Evolutionary conservation across 495 filamentous ascomycete species (phyloP).

Genomic region (Daldinia concentrica): DNA sequence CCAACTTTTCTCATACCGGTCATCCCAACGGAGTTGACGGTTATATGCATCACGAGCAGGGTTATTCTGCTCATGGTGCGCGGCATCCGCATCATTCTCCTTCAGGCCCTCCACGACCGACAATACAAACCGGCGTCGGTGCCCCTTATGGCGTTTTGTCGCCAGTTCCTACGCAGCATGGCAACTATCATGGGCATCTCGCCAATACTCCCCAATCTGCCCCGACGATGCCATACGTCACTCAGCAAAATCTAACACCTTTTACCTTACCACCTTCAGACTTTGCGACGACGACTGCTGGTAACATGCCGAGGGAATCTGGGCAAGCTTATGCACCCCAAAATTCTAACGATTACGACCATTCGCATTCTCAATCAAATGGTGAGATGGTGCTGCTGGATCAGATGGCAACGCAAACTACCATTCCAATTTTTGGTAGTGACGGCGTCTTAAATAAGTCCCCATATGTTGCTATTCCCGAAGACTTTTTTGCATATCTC

Average conservation of each 20-base stretch:
- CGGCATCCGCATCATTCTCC: slow-evolving; percentile 55
- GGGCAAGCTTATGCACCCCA: slow-evolving; percentile 51
- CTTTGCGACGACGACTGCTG: slow-evolving; percentile 52
- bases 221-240: slow-evolving; percentile 54
- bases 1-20: slow-evolving; percentile 51
- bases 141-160: slow-evolving; percentile 59
- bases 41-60: slow-evolving; percentile 57
- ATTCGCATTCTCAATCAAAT: slow-evolving; percentile 56
- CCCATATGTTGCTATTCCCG: slow-evolving; percentile 83
- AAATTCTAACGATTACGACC: slow-evolving; percentile 56
- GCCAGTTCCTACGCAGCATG: slow-evolving; percentile 58
- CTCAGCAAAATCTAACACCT: slow-evolving; percentile 61
- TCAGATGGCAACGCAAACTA: slow-evolving; percentile 70
- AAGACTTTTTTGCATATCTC: slow-evolving; percentile 91
- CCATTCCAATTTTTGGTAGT: slow-evolving; percentile 84
- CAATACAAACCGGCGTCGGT: slow-evolving; percentile 56
- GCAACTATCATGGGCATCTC: slow-evolving; percentile 57
- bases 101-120: slow-evolving; percentile 52
- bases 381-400: slow-evolving; percentile 69
- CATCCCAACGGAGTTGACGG: slow-evolving; percentile 52
- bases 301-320: slow-evolving; percentile 37
- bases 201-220: slow-evolving; percentile 56
- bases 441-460: slow-evolving; percentile 82
- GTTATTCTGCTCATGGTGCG: slow-evolving; percentile 47
- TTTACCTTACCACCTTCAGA: slow-evolving; percentile 67